phyloP scores from a whole-genome alignment of 176 grass and related monocot species.

The Themeda triandra region DNA sequence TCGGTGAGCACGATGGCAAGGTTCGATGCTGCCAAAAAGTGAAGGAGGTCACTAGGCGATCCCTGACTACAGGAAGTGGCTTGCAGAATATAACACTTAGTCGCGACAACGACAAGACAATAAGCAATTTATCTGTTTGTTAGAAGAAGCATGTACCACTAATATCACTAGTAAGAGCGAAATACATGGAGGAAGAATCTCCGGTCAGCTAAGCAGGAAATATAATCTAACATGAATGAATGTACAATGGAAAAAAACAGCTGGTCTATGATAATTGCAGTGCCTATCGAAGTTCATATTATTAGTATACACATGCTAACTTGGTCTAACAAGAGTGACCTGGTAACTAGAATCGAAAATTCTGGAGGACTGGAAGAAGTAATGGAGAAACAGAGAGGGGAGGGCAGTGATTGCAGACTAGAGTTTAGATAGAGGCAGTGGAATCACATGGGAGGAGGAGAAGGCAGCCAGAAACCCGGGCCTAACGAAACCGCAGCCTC shows the following conservation, averaged over 20 bases:
- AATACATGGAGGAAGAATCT: conserved; percentile 11
- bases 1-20: conserved; percentile 39
- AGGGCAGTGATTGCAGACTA: background rate
- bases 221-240: conserved; percentile 1
- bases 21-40: conserved; percentile 32
- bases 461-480: conserved; percentile 73
- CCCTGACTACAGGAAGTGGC: background rate
- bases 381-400: background rate
- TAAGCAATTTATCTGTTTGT: background rate
- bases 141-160: conserved; percentile 18
- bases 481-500: conserved; percentile 76
- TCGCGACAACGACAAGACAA: background rate
- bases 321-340: background rate
- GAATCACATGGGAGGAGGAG: conserved; percentile 92
- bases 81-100: background rate
- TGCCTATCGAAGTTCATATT: background rate
- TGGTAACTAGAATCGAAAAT: background rate
- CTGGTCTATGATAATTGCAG: background rate
- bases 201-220: background rate
- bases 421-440: conserved; percentile 33
- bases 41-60: background rate
- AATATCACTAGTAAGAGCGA: background rate
- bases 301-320: background rate
- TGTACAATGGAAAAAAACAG: background rate
- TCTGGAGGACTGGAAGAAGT: background rate